These are phyloP conservation scores for Akanthomyces lecanii DNA, from an alignment of 2,329 filamentous ascomycete genomes.

Conservation along the genomic window DNA sequence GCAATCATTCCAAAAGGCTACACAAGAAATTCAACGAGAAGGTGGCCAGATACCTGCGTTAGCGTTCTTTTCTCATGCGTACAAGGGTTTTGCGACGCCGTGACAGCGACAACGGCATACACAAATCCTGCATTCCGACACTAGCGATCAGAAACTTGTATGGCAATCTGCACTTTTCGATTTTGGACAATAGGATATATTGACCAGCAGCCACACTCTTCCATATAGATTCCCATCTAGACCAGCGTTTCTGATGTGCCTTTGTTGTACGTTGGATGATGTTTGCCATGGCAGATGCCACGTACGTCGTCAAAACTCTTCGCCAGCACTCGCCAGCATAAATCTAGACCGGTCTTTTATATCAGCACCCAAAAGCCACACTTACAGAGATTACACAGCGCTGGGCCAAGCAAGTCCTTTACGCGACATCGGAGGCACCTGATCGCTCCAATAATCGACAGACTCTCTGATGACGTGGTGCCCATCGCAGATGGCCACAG, in stretches of 20 bases:
- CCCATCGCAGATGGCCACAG: too few relatives aligned
- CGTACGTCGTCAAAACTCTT: neutral
- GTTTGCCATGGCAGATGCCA: slow-evolving; percentile 2
- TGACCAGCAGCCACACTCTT: neutral
- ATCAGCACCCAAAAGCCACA: too few relatives aligned
- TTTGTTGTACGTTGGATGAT: neutral
- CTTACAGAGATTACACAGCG: too few relatives aligned
- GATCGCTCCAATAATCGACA: too few relatives aligned
- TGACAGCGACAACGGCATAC: neutral
- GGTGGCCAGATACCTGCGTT: too few relatives aligned
- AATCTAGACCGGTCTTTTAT: too few relatives aligned
- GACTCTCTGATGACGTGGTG: too few relatives aligned
- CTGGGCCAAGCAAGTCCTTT: too few relatives aligned
- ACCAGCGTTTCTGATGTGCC: neutral
- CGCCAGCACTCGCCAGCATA: too few relatives aligned
- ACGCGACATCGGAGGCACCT: too few relatives aligned
- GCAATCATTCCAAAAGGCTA: too few relatives aligned
- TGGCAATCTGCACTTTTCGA: neutral
- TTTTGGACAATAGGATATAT: neutral
- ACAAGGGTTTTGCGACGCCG: neutral
- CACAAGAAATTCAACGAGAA: too few relatives aligned
- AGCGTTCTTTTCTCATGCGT: neutral
- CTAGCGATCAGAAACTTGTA: neutral
- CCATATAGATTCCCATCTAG: neutral
- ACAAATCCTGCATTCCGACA: neutral